These are phyloP conservation scores for Lactarius sp. DNA, from an alignment of 768 basidiomycete genomes.

Conservation along the genomic window DNA sequence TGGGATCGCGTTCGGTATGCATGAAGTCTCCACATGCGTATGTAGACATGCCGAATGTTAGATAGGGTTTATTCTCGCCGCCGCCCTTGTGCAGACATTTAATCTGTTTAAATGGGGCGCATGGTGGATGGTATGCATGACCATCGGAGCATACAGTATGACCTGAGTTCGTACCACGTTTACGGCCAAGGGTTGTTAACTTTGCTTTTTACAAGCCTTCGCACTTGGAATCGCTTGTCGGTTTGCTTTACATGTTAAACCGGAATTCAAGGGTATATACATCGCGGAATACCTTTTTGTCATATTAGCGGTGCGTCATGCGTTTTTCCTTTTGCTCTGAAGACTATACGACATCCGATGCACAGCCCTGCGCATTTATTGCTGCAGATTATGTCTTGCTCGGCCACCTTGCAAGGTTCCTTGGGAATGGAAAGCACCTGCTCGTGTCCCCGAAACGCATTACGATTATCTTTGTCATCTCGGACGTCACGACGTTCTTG, in stretches of 20 bases:
- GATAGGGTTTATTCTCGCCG: conserved; percentile 11
- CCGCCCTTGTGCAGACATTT: conserved; percentile 5
- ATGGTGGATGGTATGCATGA: conserved; percentile 37
- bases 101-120: conserved; percentile 24
- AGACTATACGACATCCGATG: not conserved
- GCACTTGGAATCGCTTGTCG: conserved; percentile 52
- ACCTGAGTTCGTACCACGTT: too few species aligned
- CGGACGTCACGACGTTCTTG: conserved; percentile 61
- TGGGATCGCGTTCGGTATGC: conserved; percentile 43
- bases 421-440: conserved; percentile 45
- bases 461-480: conserved; percentile 54
- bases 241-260: conserved; percentile 49
- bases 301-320: conserved; percentile 47
- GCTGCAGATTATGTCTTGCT: conserved; percentile 64
- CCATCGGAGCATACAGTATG: conserved; percentile 56
- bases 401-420: conserved; percentile 50
- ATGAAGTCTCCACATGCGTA: not conserved
- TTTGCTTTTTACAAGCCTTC: conserved; percentile 40
- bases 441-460: conserved; percentile 46
- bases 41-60: not conserved
- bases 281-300: conserved; percentile 56
- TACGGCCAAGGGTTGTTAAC: not conserved
- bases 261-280: conserved; percentile 49
- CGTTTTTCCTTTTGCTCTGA: not conserved
- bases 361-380: conserved; percentile 69